These are phyloP conservation scores for Mycena floridula DNA, from an alignment of 768 basidiomycete species.

Conservation along the genomic window DNA sequence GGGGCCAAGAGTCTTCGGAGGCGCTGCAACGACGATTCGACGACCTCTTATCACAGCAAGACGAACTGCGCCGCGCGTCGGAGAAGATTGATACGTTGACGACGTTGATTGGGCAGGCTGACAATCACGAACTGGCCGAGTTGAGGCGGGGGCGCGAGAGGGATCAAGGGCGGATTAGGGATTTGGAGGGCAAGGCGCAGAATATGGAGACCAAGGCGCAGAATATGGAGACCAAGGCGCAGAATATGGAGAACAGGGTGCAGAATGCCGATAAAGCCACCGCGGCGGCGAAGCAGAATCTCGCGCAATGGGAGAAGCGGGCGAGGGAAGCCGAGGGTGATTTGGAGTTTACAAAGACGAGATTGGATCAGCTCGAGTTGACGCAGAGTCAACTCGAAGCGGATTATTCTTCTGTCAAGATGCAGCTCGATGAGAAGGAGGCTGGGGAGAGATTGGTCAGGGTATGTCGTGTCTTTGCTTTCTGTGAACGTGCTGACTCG, in stretches of 20 bases:
- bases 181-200: constrained; percentile 61
- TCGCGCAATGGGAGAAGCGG: constrained; percentile 74
- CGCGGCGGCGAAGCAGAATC: constrained; percentile 50
- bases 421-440: constrained; percentile 74
- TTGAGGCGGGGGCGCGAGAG: constrained; percentile 59
- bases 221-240: constrained; percentile 59
- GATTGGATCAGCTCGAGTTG: constrained; percentile 65
- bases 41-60: constrained; percentile 54
- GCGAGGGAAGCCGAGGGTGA: constrained; percentile 65
- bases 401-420: constrained; percentile 58
- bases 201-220: constrained; percentile 66
- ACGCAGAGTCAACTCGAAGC: constrained; percentile 59
- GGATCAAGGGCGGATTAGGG: constrained; percentile 32
- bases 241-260: constrained; percentile 7
- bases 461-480: constrained; percentile 32
- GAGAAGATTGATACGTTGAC: constrained; percentile 71
- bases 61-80: constrained; percentile 60
- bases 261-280: constrained; percentile 55
- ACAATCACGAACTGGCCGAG: constrained; percentile 70
- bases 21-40: constrained; percentile 58
- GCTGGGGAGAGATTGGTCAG: constrained; percentile 60
- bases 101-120: constrained; percentile 51
- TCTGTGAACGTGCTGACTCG: background rate
- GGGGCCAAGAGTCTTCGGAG: constrained; percentile 55
- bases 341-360: constrained; percentile 51